These are phyloP conservation scores for Deinandra increscens DNA, from an alignment of 129 eudicot species.

Conservation along the genomic window DNA sequence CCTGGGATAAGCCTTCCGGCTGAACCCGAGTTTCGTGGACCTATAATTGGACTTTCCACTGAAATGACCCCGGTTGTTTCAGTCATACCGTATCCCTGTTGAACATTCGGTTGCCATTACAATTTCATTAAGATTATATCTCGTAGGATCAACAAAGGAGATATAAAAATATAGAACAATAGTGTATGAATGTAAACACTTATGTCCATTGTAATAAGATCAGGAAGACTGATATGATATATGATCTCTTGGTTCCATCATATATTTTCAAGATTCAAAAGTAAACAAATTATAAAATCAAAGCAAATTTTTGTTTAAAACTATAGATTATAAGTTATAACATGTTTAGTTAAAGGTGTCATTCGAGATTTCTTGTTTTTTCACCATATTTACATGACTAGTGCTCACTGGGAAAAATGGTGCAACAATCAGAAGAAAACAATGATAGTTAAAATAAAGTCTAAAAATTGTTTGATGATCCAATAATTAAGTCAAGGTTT, in stretches of 20 bases:
- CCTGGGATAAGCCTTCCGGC: slow-evolving; percentile 76
- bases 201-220: background rate
- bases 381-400: background rate
- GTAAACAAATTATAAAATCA: background rate
- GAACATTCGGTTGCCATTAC: slow-evolving; percentile 17
- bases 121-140: background rate
- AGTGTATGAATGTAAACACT: background rate
- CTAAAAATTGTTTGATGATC: too few species aligned
- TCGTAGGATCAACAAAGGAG: background rate
- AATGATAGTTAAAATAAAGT: too few species aligned
- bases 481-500: background rate
- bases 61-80: slow-evolving; percentile 85
- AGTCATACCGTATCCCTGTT: slow-evolving; percentile 96
- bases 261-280: slow-evolving; percentile 13
- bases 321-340: background rate
- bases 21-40: slow-evolving; percentile 75
- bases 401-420: too few species aligned
- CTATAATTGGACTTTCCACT: slow-evolving; percentile 55
- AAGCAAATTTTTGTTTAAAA: slow-evolving; percentile 4
- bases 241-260: slow-evolving; percentile 6
- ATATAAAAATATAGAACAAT: background rate
- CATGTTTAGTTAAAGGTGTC: background rate
- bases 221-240: background rate
- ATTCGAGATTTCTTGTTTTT: slow-evolving; percentile 7
- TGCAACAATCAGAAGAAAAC: background rate